phyloP scores from a whole-genome alignment of 495 filamentous ascomycete genomes.

The Xylaria intraflava region DNA sequence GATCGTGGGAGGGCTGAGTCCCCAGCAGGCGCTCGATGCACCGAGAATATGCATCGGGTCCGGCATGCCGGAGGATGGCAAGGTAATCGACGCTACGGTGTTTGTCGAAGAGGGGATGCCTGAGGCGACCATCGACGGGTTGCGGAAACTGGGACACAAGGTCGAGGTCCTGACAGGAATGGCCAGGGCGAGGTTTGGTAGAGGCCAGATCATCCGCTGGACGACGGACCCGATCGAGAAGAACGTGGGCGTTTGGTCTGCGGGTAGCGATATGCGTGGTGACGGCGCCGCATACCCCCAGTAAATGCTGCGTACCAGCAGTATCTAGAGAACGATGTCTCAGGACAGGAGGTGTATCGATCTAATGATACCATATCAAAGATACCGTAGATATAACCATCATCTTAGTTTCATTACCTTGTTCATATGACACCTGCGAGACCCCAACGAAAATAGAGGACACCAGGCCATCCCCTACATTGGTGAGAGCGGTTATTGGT shows the following conservation, averaged over 20 bases:
- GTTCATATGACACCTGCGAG: neutral
- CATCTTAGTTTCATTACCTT: neutral
- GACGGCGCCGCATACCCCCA: slow-evolving; percentile 64
- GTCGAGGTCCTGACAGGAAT: slow-evolving; percentile 62
- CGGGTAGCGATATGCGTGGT: slow-evolving; percentile 80
- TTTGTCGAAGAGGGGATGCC: slow-evolving; percentile 82
- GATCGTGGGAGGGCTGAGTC: slow-evolving; percentile 73
- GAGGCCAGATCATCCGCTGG: slow-evolving; percentile 80
- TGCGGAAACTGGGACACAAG: slow-evolving; percentile 65
- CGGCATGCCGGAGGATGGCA: slow-evolving; percentile 49
- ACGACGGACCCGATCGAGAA: slow-evolving; percentile 57
- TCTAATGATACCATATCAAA: neutral
- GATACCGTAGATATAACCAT: neutral
- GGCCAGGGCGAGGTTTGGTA: slow-evolving; percentile 69
- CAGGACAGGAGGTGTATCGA: neutral
- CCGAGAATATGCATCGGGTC: slow-evolving; percentile 79
- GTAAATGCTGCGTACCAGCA: neutral
- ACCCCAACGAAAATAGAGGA: neutral
- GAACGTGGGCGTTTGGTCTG: slow-evolving; percentile 65
- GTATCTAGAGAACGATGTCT: neutral
- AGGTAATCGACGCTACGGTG: slow-evolving; percentile 41
- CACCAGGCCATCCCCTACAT: too few species aligned
- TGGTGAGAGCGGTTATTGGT: too few species aligned
- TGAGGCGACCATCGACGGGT: slow-evolving; percentile 55
- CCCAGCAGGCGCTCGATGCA: slow-evolving; percentile 86